Percentiles rank a stretch among this genome's conserved stretches.
Evolutionary conservation across 306 rosid genomes (phyloP).

Genomic region (Pterocarpus santalinus): DNA sequence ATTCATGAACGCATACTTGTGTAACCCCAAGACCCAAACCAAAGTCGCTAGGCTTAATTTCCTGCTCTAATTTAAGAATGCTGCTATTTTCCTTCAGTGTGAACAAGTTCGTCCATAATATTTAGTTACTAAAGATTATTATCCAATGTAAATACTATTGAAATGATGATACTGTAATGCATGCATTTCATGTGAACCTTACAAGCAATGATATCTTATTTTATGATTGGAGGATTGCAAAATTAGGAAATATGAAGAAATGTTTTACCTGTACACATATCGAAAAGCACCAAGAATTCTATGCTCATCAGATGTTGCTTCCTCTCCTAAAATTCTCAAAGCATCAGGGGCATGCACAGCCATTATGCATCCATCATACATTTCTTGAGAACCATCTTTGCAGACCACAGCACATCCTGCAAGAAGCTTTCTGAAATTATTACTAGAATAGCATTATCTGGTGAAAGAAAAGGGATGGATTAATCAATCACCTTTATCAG

Average conservation of each 20-base stretch:
- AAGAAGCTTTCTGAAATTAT: constrained; percentile 32
- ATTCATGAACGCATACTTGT: no score
- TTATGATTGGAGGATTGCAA: neutral
- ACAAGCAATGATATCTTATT: neutral
- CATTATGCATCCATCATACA: constrained; percentile 69
- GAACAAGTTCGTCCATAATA: no score
- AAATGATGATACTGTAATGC: no score
- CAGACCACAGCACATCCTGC: constrained; percentile 70
- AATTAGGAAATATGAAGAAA: neutral
- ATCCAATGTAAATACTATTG: no score
- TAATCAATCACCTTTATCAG: constrained; percentile 63
- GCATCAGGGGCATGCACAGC: constrained; percentile 92
- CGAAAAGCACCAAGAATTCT: constrained; percentile 96
- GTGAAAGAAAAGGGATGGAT: neutral
- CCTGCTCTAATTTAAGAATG: no score
- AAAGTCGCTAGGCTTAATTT: no score
- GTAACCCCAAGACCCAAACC: no score
- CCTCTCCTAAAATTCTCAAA: constrained; percentile 72
- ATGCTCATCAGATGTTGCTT: constrained; percentile 73
- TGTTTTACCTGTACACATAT: constrained; percentile 76
- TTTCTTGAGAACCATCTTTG: constrained; percentile 70
- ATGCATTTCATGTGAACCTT: no score
- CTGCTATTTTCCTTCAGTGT: no score
- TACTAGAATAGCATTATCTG: neutral
- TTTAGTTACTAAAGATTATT: no score